Evolutionary conservation across 2,329 filamentous ascomycete species (phyloP), one percentile per base, ranked within the genome.

Genomic region (Teratosphaeria destructans): DNA sequence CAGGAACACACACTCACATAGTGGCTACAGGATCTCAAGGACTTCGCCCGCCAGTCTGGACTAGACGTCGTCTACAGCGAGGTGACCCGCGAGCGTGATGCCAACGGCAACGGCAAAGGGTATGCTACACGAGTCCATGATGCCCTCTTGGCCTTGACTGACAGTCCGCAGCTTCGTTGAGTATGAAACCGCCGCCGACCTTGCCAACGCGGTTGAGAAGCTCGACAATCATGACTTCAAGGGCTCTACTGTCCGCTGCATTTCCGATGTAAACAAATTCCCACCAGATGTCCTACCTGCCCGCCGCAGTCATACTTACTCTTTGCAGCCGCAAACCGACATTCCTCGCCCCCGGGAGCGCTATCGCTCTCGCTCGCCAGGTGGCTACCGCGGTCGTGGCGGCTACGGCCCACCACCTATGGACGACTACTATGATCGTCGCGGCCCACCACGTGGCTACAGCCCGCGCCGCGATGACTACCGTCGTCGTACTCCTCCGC

Each of bases 31-130:
- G 94, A 99, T 78, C 86, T 99, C 58, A 99, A 99, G 89, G 94
- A 99, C 76, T 99, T 99, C 78, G 94, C 94, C 64, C 91, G 94
- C 74, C 90, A 95, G 76, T 95, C 93, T 75, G 91, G 91, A 76
- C 84, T 96, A 76, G 94, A 97, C 75, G 94, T 99, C 66, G 94
- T 99, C 71, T 99, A 96, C 76, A 96, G 92, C 66, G 94, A 99
- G 79, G 95, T 95, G 62, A 88, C 87, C 69, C 91, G 93, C 71
- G 92, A 95, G 73, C 88, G 88, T 66, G 90, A 95, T 74, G 90
- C 91, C 66, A 64, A 61, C 54, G 66, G 71, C 59, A 65, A 62
- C 53, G 70, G 70, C 60, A 90, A 89, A 84, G 93, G 93, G 91
- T 96, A 77, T 77, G 88, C 81, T 62, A 55, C 5, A 43, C 14